Evolutionary conservation across 805 yeast genomes (phyloP).

Genomic region (Metschnikowia arizonensis): DNA sequence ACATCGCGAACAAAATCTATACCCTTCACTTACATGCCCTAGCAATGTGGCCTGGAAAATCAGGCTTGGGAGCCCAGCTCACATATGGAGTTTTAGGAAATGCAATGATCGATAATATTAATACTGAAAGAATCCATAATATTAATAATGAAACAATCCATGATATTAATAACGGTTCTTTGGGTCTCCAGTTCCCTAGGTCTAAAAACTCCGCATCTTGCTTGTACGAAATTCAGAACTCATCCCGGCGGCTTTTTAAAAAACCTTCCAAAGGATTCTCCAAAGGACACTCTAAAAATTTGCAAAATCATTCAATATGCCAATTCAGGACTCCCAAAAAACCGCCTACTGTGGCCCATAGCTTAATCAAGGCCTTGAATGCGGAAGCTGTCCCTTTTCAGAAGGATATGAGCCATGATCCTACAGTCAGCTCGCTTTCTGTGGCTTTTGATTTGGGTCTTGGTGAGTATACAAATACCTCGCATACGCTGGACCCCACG

Average conservation of each 20-base stretch:
- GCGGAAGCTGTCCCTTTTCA: conserved; percentile 12
- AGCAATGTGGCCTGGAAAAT: conserved; percentile 18
- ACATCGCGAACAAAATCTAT: neutral
- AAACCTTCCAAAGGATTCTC: neutral
- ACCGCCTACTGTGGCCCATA: conserved; percentile 1
- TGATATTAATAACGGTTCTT: neutral
- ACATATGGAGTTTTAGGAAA: conserved; percentile 17
- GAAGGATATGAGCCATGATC: conserved; percentile 10
- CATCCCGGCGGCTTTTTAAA: conserved; percentile 7
- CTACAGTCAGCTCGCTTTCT: conserved; percentile 10
- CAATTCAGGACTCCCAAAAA: neutral
- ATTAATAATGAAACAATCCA: neutral
- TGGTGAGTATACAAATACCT: conserved; percentile 10
- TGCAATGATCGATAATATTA: conserved; percentile 6
- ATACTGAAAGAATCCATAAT: neutral
- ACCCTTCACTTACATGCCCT: neutral
- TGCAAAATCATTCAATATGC: too few species aligned
- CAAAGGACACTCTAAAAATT: too few species aligned
- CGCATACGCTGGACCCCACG: conserved; percentile 2
- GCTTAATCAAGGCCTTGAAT: conserved; percentile 6
- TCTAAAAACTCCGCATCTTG: conserved; percentile 9
- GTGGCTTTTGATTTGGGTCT: conserved; percentile 10
- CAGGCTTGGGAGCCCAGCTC: conserved; percentile 15
- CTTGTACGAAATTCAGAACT: conserved; percentile 12
- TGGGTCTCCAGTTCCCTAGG: conserved; percentile 13